phyloP scores from a whole-genome alignment of 1,284 basidiomycete genomes.

The Phylloporus sp. region DNA sequence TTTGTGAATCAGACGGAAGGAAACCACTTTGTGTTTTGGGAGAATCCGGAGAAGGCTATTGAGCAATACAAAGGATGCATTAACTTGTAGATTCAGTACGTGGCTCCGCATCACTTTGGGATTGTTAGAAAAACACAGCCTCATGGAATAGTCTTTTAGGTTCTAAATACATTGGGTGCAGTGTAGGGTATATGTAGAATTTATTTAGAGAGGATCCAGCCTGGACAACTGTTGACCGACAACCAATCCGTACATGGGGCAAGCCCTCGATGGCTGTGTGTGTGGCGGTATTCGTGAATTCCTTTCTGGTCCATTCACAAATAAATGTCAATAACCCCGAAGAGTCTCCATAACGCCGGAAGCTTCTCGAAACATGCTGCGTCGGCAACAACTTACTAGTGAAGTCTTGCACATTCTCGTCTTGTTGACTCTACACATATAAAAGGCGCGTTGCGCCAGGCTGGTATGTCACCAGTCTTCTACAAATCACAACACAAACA shows the following conservation, averaged over 20 bases:
- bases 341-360: neutral
- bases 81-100: conserved; percentile 9
- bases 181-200: too few species aligned
- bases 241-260: too few species aligned
- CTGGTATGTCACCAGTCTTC: too few species aligned
- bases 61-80: conserved; percentile 12
- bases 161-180: too few species aligned
- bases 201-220: conserved; percentile 20
- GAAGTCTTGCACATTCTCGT: neutral
- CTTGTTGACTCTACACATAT: neutral
- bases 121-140: conserved; percentile 37
- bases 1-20: conserved; percentile 25
- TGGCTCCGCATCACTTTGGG: too few species aligned
- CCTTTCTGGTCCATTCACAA: neutral
- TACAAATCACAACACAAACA: too few species aligned
- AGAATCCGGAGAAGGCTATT: conserved; percentile 36
- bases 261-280: too few species aligned
- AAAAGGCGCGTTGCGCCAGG: too few species aligned
- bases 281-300: neutral
- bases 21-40: conserved; percentile 43
- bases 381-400: neutral
- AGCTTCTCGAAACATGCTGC: neutral
- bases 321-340: neutral
- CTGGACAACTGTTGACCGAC: too few species aligned
- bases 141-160: too few species aligned